Conservation (phyloP, 2,329 filamentous ascomycete genomes). For the Monilinia fructigena region DNA sequence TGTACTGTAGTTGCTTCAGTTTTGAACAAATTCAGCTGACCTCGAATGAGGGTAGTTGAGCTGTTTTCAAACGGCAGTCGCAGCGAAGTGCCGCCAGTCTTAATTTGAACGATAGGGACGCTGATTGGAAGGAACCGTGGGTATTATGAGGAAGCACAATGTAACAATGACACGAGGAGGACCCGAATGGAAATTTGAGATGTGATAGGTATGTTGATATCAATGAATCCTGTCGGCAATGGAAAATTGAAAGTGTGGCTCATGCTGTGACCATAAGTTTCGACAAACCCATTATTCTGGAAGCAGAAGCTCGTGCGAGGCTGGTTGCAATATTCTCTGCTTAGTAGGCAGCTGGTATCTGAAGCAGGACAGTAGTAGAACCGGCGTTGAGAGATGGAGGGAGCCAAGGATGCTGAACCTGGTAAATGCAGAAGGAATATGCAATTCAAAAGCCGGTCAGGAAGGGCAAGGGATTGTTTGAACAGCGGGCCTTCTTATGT, state of each 20-base stretch:
- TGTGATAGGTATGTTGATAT: slow-evolving; percentile 29
- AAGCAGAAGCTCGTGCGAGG: slow-evolving; percentile 37
- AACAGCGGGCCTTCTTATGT: slow-evolving; percentile 24
- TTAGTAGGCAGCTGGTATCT: slow-evolving; percentile 30
- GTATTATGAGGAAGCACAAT: slow-evolving; percentile 25
- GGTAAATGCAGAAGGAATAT: slow-evolving; percentile 33
- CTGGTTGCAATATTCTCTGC: slow-evolving; percentile 21
- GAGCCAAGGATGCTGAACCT: slow-evolving; percentile 32
- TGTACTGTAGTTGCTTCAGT: slow-evolving; percentile 26
- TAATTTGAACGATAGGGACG: slow-evolving; percentile 29
- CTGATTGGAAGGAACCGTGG: slow-evolving; percentile 22
- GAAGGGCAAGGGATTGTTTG: slow-evolving; percentile 33
- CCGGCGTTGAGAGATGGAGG: slow-evolving; percentile 30
- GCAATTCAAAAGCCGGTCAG: slow-evolving; percentile 21
- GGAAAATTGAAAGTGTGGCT: slow-evolving; percentile 36
- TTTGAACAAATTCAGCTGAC: slow-evolving; percentile 33
- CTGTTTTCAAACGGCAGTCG: slow-evolving; percentile 33
- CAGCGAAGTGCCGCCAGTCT: slow-evolving; percentile 35
- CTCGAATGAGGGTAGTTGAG: slow-evolving; percentile 26
- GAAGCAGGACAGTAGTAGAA: slow-evolving; percentile 14
- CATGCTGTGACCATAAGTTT: slow-evolving; percentile 37
- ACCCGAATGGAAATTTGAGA: slow-evolving; percentile 26
- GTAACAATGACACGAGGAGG: slow-evolving; percentile 26
- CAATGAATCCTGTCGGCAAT: slow-evolving; percentile 32
- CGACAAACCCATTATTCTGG: slow-evolving; percentile 39